A percentile compares a stretch with the other conserved stretches of the same genome.
These are phyloP conservation scores for Trichaptum fuscoviolaceum DNA, from an alignment of 768 basidiomycete species.

Conservation along the genomic window DNA sequence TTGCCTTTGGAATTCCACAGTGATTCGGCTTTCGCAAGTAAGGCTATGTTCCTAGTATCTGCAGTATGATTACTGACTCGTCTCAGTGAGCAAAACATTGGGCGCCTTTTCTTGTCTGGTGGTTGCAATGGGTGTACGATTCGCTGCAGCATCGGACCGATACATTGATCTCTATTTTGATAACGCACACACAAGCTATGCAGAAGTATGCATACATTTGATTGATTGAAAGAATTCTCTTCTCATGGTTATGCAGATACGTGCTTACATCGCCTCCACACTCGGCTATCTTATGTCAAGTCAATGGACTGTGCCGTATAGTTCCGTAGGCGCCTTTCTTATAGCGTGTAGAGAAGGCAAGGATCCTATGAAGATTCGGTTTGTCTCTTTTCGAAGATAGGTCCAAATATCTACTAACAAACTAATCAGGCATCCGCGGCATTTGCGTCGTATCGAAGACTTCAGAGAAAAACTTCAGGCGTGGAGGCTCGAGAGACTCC, in stretches of 20 bases:
- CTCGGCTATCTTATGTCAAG: constrained; percentile 52
- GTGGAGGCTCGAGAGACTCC: constrained; percentile 72
- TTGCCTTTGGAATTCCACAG: constrained; percentile 78
- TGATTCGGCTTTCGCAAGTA: constrained; percentile 85
- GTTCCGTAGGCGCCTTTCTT: constrained; percentile 48
- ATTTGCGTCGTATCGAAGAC: constrained; percentile 50
- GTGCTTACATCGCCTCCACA: constrained; percentile 62
- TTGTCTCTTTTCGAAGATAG: constrained; percentile 5
- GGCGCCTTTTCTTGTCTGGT: constrained; percentile 61
- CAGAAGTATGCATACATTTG: constrained; percentile 50
- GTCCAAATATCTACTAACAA: constrained; percentile 5
- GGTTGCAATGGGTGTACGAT: constrained; percentile 59
- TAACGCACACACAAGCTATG: constrained; percentile 77
- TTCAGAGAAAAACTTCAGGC: constrained; percentile 54
- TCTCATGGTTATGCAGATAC: constrained; percentile 42
- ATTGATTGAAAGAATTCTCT: constrained; percentile 7
- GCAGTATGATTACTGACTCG: constrained; percentile 5
- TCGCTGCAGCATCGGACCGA: constrained; percentile 59
- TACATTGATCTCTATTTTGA: constrained; percentile 68
- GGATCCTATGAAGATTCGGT: constrained; percentile 66
- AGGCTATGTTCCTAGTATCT: constrained; percentile 20
- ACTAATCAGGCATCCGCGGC: constrained; percentile 42
- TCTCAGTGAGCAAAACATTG: constrained; percentile 70
- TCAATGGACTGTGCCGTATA: constrained; percentile 67
- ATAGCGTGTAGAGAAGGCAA: constrained; percentile 41